These are phyloP conservation scores for Gelatoporia subvermispora DNA, from an alignment of 768 basidiomycete genomes.

Conservation along the genomic window DNA sequence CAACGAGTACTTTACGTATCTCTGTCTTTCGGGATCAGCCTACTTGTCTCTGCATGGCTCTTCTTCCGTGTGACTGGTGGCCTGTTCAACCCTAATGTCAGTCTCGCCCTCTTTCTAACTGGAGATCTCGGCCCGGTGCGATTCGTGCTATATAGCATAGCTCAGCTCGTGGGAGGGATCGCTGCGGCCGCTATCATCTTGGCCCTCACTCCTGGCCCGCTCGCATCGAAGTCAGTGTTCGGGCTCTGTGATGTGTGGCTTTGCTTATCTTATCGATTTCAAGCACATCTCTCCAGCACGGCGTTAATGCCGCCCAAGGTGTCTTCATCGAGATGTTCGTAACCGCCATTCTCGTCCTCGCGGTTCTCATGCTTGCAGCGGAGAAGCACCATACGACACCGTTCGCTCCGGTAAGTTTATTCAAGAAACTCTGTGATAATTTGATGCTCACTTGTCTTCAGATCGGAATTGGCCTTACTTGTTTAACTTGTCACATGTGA, in stretches of 20 bases:
- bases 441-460: conserved; percentile 15
- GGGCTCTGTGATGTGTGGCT: neutral
- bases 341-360: conserved; percentile 51
- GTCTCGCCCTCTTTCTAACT: conserved; percentile 52
- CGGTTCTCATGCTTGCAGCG: conserved; percentile 68
- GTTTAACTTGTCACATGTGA: conserved; percentile 60
- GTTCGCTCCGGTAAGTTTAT: conserved; percentile 56
- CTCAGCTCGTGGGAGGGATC: conserved; percentile 58
- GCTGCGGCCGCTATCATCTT: conserved; percentile 51
- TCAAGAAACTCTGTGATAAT: neutral
- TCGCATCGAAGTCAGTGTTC: conserved; percentile 46
- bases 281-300: conserved; percentile 45
- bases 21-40: conserved; percentile 54
- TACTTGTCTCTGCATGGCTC: conserved; percentile 61
- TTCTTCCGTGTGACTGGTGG: conserved; percentile 64
- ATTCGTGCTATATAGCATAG: conserved; percentile 54
- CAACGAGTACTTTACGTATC: conserved; percentile 52
- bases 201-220: conserved; percentile 48
- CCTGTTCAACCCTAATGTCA: conserved; percentile 63
- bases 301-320: conserved; percentile 49
- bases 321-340: conserved; percentile 73
- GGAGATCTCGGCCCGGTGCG: conserved; percentile 52
- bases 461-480: conserved; percentile 62
- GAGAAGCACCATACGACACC: conserved; percentile 65
- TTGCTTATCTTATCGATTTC: conserved; percentile 6